Conservation (phyloP, 306 rosid species). For the Arachis hypogaea region DNA sequence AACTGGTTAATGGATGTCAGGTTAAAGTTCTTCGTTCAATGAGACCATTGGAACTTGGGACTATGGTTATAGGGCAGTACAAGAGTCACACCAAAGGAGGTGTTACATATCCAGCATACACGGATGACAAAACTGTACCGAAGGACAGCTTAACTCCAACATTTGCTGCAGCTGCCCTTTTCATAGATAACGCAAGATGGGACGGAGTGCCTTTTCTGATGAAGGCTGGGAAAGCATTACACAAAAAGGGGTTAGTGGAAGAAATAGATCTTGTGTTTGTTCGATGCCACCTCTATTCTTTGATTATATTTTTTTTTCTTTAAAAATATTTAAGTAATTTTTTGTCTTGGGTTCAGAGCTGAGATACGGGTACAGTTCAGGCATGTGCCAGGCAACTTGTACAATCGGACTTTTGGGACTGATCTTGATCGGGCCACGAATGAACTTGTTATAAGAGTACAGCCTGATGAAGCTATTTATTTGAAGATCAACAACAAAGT, state of each 20-base stretch:
- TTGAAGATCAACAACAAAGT: conserved; percentile 89
- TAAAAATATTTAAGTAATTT: conserved; percentile 9
- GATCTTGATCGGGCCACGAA: conserved; percentile 81
- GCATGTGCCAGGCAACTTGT: conserved; percentile 88
- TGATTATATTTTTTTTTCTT: not conserved
- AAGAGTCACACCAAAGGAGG: conserved; percentile 86
- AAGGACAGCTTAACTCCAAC: conserved; percentile 87
- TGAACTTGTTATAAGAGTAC: conserved; percentile 90
- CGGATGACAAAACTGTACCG: conserved; percentile 84
- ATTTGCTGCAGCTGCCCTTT: conserved; percentile 93
- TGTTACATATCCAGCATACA: conserved; percentile 71
- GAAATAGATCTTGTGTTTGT: conserved; percentile 10
- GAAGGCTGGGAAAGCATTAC: conserved; percentile 96
- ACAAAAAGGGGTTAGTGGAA: conserved; percentile 61
- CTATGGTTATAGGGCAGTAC: conserved; percentile 75
- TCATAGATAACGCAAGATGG: conserved; percentile 93
- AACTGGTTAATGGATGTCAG: conserved; percentile 49
- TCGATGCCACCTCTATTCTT: not conserved
- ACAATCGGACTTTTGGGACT: conserved; percentile 71
- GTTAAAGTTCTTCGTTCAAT: conserved; percentile 91
- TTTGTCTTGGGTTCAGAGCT: conserved; percentile 59
- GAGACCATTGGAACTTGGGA: conserved; percentile 73
- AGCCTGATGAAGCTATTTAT: conserved; percentile 92
- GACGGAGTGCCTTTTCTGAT: conserved; percentile 93
- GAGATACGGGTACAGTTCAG: conserved; percentile 95